phyloP scores from a whole-genome alignment of 495 filamentous ascomycete species.

The Aspergillus leporis region DNA sequence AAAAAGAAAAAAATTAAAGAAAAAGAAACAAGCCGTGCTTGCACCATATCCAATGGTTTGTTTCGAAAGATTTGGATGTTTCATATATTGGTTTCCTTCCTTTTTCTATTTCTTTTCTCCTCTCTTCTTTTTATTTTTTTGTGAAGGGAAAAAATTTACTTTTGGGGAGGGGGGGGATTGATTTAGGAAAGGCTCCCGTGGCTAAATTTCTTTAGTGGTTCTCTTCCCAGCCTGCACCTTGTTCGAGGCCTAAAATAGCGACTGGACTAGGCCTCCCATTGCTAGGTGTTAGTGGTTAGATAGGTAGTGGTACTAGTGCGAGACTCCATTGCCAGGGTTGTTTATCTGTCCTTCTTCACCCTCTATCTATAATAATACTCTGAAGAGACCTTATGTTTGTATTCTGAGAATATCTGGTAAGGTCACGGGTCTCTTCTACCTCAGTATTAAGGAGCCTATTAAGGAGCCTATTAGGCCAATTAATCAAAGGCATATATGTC shows the following conservation, averaged over 20 bases:
- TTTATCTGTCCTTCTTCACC: neutral
- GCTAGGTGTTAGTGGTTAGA: neutral
- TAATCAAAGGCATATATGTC: no score
- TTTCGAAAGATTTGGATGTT: neutral
- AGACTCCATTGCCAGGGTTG: neutral
- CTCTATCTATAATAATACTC: no score
- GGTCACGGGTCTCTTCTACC: no score
- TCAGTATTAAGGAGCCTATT: no score
- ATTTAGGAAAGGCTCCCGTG: constrained; percentile 2
- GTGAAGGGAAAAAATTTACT: neutral
- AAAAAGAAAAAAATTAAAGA: neutral
- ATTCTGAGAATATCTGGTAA: no score
- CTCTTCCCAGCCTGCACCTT: neutral
- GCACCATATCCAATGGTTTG: neutral
- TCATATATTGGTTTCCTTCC: neutral
- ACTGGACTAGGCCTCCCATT: neutral
- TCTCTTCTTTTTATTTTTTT: neutral
- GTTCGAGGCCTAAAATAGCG: neutral
- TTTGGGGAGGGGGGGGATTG: neutral
- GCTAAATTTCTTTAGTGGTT: neutral
- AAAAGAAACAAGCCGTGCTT: neutral
- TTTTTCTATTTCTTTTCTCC: neutral
- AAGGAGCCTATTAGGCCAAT: no score
- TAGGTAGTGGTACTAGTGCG: neutral
- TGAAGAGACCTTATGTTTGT: no score